Conservation (phyloP, 345 rosid species). For the Kandelia obovata region DNA sequence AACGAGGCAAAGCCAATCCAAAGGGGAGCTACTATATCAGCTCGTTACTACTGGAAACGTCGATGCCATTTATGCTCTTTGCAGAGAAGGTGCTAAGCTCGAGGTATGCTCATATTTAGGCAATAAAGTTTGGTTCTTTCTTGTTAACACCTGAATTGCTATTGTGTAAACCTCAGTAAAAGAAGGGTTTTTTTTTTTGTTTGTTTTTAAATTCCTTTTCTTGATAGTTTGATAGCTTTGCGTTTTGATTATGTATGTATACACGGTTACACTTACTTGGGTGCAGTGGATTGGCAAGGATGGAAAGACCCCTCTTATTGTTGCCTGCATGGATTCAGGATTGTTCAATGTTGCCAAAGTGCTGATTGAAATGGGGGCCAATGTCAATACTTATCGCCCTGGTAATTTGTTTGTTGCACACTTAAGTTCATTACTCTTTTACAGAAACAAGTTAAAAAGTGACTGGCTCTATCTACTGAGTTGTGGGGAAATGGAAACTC, state of each 20-base stretch:
- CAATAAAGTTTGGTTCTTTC: no score
- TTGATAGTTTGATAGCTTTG: not conserved
- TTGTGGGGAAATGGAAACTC: not conserved
- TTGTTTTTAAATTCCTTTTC: not conserved
- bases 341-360: slow-evolving; percentile 23
- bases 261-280: not conserved
- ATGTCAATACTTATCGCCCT: slow-evolving; percentile 85
- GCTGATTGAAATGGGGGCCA: slow-evolving; percentile 41
- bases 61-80: slow-evolving; percentile 32
- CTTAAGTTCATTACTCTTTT: not conserved
- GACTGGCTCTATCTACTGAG: no score
- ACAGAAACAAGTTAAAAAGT: not conserved
- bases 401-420: slow-evolving; percentile 32
- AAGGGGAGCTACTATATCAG: slow-evolving; percentile 37
- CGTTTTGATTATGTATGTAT: not conserved
- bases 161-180: no score
- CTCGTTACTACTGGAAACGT: slow-evolving; percentile 30
- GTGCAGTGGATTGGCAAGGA: slow-evolving; percentile 43
- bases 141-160: not conserved
- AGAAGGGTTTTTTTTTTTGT: no score
- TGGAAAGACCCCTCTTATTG: slow-evolving; percentile 47
- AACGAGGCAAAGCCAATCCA: slow-evolving; percentile 31
- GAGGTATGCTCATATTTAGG: slow-evolving; percentile 28
- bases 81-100: slow-evolving; percentile 35
- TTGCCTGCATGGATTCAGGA: slow-evolving; percentile 34